Evolutionary conservation across 2,329 filamentous ascomycete species (phyloP), one percentile per base, ranked within the genome.

Genomic region (Paecilomyces dactylethromorphus): DNA sequence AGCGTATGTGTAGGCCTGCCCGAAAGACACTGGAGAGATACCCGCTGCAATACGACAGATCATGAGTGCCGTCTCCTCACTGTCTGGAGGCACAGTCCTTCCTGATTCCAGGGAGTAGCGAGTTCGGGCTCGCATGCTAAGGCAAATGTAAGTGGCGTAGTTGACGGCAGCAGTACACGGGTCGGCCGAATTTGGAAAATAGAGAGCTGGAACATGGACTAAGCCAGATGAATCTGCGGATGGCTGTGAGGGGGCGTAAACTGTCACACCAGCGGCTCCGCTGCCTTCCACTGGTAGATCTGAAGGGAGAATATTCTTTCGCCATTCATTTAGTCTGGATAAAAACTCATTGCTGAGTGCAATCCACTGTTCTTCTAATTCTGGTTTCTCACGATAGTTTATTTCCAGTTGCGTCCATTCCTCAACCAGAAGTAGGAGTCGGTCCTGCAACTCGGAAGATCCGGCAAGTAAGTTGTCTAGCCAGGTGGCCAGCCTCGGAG

Each of bases 91-190:
- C 7, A 61, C 26, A 3, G 57, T 39, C 11, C 58, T 58, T 18
- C 57, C 59, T 26, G 31, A 6, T 21, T 56, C 55, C 12, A 52
- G 55, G 13, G 49, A 49, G 33, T 61, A 60, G 7, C 60, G 58
- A n/a, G 60, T 61, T 3, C 55, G 60, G 3, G 60, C 58, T 12
- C 60, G 55, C 60, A 61, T 61, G 15, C 55, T 13, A 13, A 55
- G 60, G 32, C 60, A 61, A 39, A 61, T 55, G 53, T 61, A 61
- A n/a, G 60, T 26, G 26, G 58, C 60, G 21, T 61, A 61, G 53
- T 61, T 61, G 13, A 61, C 60, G 15, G 60, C 60, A 12, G 60
- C 33, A 8, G 55, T 50, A 32, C 58, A 61, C 21, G 58, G 60
- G 35, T 61, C 60, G 13, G 33, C 8, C n/a, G 60, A 51, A 49